Evolutionary conservation across 148 eudicot species (phyloP).

Genomic region (Camellia lanceoleosa): DNA sequence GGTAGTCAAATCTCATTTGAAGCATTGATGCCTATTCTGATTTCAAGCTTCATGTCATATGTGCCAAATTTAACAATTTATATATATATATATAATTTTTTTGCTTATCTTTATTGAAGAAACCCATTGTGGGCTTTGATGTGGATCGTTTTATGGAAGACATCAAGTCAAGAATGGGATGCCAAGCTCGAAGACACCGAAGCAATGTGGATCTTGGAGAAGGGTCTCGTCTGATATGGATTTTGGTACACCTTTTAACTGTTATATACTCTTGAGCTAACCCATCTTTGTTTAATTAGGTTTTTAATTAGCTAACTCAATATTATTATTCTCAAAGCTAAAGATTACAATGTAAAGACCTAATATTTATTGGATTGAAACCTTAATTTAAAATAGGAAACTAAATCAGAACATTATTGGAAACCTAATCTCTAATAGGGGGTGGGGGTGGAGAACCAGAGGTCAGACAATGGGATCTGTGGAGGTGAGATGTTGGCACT

Average conservation of each 20-base stretch:
- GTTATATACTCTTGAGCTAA: background rate
- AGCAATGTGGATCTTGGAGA: conserved; percentile 57
- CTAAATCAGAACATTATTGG: too few relatives aligned
- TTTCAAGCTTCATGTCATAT: background rate
- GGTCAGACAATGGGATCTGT: too few relatives aligned
- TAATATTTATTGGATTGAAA: too few relatives aligned
- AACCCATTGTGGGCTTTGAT: conserved; percentile 66
- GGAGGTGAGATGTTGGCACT: too few relatives aligned
- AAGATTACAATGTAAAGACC: too few relatives aligned
- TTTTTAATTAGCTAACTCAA: background rate
- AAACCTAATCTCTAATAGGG: too few relatives aligned
- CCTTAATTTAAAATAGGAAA: too few relatives aligned
- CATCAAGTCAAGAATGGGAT: conserved; percentile 58
- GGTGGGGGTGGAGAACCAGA: too few relatives aligned
- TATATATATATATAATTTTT: conserved; percentile 1
- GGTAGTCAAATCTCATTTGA: background rate
- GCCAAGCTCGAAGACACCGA: conserved; percentile 30
- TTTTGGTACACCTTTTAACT: conserved; percentile 48
- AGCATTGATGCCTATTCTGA: background rate
- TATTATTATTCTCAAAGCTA: too few relatives aligned
- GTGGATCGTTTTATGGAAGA: conserved; percentile 83
- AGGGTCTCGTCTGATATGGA: conserved; percentile 81
- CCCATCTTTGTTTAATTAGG: background rate
- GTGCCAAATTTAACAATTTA: background rate
- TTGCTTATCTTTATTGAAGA: conserved; percentile 28